Evolutionary conservation across 2,329 filamentous ascomycete genomes (phyloP).

Genomic region (Trichophyton simii): DNA sequence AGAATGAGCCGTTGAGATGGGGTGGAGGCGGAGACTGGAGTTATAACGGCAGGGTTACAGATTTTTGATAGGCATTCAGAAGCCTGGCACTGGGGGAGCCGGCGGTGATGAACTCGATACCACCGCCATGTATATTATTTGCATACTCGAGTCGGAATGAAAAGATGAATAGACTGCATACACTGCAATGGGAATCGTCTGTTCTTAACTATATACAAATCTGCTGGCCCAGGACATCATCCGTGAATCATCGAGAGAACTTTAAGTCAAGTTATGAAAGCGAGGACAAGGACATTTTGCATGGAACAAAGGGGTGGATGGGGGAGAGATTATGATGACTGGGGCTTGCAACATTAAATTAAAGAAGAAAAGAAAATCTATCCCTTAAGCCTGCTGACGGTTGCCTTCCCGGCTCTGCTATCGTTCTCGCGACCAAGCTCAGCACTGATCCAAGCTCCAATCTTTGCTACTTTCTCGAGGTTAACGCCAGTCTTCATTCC

Average conservation of each 20-base stretch:
- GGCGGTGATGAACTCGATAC: not conserved
- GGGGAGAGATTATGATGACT: not conserved
- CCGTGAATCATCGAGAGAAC: not conserved
- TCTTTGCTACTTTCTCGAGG: constrained; percentile 41
- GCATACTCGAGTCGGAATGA: not conserved
- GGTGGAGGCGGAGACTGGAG: constrained; percentile 69
- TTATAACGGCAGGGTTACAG: constrained; percentile 87
- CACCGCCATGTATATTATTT: not conserved
- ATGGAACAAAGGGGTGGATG: not conserved
- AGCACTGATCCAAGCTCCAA: constrained; percentile 45
- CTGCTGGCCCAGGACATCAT: not conserved
- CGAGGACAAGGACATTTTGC: not conserved
- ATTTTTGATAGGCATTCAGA: constrained; percentile 47
- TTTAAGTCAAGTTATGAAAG: not conserved
- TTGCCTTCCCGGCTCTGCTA: constrained; percentile 43
- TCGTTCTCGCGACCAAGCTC: constrained; percentile 42
- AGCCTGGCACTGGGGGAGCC: not conserved
- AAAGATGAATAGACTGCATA: not conserved
- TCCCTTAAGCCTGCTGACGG: constrained; percentile 26
- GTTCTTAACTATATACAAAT: constrained; percentile 1
- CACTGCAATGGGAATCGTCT: not conserved
- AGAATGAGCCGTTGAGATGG: constrained; percentile 92
- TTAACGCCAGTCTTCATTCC: constrained; percentile 49
- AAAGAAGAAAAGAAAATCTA: not conserved
- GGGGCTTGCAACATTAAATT: not conserved